Conservation (phyloP, 129 eudicot species). For the Escallonia rubra region DNA sequence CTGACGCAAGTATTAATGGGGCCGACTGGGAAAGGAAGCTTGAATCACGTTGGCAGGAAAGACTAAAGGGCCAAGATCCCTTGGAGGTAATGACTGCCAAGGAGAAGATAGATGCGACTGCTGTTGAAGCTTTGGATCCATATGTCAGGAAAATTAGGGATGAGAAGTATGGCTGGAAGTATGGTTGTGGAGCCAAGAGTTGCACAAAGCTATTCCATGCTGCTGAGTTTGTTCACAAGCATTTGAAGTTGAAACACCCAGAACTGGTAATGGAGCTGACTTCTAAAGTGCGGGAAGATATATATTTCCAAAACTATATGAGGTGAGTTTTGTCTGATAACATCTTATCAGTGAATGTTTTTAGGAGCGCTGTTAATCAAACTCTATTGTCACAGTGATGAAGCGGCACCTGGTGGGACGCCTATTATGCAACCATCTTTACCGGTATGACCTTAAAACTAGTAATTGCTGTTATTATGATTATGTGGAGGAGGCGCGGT, state of each 20-base stretch:
- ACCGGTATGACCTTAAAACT: slow-evolving; percentile 36
- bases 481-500: background rate
- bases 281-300: slow-evolving; percentile 90
- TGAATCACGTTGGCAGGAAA: slow-evolving; percentile 81
- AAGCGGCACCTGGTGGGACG: slow-evolving; percentile 87
- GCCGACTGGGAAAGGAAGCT: slow-evolving; percentile 87
- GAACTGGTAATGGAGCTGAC: slow-evolving; percentile 75
- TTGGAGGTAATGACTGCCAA: slow-evolving; percentile 89
- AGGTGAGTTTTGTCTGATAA: slow-evolving; percentile 35
- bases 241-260: slow-evolving; percentile 88
- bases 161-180: slow-evolving; percentile 98
- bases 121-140: slow-evolving; percentile 88
- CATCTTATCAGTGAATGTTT: background rate
- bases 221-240: slow-evolving; percentile 91
- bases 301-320: slow-evolving; percentile 93
- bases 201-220: slow-evolving; percentile 99
- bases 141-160: slow-evolving; percentile 92
- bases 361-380: slow-evolving; percentile 9
- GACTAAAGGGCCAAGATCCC: slow-evolving; percentile 86
- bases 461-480: background rate
- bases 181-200: slow-evolving; percentile 98
- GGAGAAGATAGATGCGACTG: slow-evolving; percentile 92
- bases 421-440: slow-evolving; percentile 82
- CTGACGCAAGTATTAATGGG: slow-evolving; percentile 44
- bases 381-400: slow-evolving; percentile 48